Base-by-base conservation (phyloP, 1,284 basidiomycete genomes). In the Testicularia cyperi region DNA sequence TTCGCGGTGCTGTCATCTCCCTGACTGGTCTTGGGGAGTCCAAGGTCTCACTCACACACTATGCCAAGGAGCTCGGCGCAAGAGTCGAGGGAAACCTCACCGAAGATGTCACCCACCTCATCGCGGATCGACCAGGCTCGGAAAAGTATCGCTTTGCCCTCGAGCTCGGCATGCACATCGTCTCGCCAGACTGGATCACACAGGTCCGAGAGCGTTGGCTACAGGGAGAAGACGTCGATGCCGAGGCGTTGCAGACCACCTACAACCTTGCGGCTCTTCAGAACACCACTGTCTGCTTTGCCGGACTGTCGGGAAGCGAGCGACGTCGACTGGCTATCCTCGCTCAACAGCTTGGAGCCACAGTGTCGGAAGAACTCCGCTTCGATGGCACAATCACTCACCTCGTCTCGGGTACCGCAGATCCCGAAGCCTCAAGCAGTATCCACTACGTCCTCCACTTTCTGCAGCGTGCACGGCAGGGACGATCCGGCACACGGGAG, bases 61-160 rank as follows among this genome's bases (percentile, higher is more conserved):
- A 85, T 67, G 88, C 86, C 2, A 74, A 83, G 21, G 85, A 88
- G 68, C 83, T 90, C 7, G 89, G 88, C 13, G 88, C 87, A 13
- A 78, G 79, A 20, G 80, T 82, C 31, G 80, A 82, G 8, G 81
- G 78, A 16, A 84, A 86, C 44, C 84, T 91, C 43, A 90, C 87
- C 0, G 86, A 88, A 72, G 81, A 81, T 38, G 86, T 88, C 21
- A 90, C 88, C 0, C 88, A 91, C 77, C 81, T 91, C 26, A 79
- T 91, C 33, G 86, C 88, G 1, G 79, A 78, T 21, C 78, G 78
- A 14, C 84, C 86, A 54, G 86, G 86, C 6, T 84, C 87, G 19
- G 81, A 84, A n/a, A 91, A 91, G 72, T 90, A 90, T 70, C 66
- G 88, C 84, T 88, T 86, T 61, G 88, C 88, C 0, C 70, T 90